Evolutionary conservation across 257 asterid genomes (phyloP).

Genomic region (Coffea canephora): DNA sequence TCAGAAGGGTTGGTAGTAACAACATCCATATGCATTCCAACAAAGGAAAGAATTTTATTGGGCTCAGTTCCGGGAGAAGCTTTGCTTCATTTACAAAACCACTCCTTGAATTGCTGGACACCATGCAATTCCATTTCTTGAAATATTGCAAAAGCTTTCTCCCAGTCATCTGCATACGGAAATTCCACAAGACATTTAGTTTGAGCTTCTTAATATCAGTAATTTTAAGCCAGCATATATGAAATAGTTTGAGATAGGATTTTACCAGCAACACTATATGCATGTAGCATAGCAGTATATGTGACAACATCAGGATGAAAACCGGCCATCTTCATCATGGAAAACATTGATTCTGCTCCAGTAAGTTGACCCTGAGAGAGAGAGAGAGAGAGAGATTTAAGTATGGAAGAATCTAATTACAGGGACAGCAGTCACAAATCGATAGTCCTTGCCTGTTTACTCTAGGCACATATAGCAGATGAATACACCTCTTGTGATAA

Average conservation of each 20-base stretch:
- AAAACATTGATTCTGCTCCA: too few species aligned
- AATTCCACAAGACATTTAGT: slow-evolving; percentile 15
- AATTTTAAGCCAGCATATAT: too few species aligned
- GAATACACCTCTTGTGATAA: slow-evolving; percentile 83
- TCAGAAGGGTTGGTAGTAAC: too few species aligned
- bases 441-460: slow-evolving; percentile 65
- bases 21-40: slow-evolving; percentile 65
- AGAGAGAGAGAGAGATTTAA: too few species aligned
- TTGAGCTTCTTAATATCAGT: slow-evolving; percentile 10
- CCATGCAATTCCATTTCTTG: slow-evolving; percentile 78
- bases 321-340: too few species aligned
- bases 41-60: slow-evolving; percentile 73
- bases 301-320: too few species aligned
- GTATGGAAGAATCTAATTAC: background rate
- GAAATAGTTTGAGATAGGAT: too few species aligned
- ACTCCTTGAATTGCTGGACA: slow-evolving; percentile 42
- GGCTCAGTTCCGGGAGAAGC: slow-evolving; percentile 68
- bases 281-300: too few species aligned
- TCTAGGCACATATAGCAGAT: slow-evolving; percentile 84
- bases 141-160: slow-evolving; percentile 68
- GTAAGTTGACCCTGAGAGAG: too few species aligned
- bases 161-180: slow-evolving; percentile 65
- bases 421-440: slow-evolving; percentile 11
- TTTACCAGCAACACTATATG: too few species aligned
- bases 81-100: too few species aligned